phyloP scores from a whole-genome alignment of 2,329 filamentous ascomycete genomes.

The Trichoderma lentiforme region DNA sequence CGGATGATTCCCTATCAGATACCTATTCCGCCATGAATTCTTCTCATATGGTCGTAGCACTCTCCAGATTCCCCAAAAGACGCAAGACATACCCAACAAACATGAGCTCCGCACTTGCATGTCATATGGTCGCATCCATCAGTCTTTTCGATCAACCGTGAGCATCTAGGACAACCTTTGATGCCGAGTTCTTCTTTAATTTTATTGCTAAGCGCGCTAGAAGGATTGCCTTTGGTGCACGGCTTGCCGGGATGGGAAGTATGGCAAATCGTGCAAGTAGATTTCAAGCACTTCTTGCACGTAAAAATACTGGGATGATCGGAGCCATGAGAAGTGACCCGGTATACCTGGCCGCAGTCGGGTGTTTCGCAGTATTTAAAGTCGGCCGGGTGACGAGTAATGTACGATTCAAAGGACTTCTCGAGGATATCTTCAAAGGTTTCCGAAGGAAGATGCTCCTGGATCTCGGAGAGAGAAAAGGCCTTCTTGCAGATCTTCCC shows the following conservation, averaged over 20 bases:
- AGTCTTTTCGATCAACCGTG: slow-evolving; percentile 40
- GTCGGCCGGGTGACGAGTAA: slow-evolving; percentile 30
- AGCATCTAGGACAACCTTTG: slow-evolving; percentile 41
- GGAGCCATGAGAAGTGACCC: slow-evolving; percentile 19
- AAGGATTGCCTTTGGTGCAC: slow-evolving; percentile 25
- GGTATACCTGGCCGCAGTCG: slow-evolving; percentile 44
- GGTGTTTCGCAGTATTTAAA: slow-evolving; percentile 42
- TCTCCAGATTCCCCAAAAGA: background rate
- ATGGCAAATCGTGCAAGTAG: slow-evolving; percentile 37
- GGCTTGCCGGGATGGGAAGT: slow-evolving; percentile 32
- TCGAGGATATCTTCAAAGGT: slow-evolving; percentile 29
- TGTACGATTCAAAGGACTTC: slow-evolving; percentile 34
- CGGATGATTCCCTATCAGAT: background rate
- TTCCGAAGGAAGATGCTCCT: background rate
- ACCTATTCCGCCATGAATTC: background rate
- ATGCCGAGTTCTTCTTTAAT: slow-evolving; percentile 36
- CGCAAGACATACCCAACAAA: slow-evolving; percentile 47
- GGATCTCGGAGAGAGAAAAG: background rate
- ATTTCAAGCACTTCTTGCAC: slow-evolving; percentile 36
- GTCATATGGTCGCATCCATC: slow-evolving; percentile 47
- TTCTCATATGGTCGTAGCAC: slow-evolving; percentile 9
- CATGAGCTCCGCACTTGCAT: slow-evolving; percentile 42
- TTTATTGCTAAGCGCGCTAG: slow-evolving; percentile 30
- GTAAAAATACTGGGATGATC: slow-evolving; percentile 24
- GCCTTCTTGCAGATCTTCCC: background rate